Conservation (phyloP, 2,329 filamentous ascomycete species). For the Arthrinium puccinioides region DNA sequence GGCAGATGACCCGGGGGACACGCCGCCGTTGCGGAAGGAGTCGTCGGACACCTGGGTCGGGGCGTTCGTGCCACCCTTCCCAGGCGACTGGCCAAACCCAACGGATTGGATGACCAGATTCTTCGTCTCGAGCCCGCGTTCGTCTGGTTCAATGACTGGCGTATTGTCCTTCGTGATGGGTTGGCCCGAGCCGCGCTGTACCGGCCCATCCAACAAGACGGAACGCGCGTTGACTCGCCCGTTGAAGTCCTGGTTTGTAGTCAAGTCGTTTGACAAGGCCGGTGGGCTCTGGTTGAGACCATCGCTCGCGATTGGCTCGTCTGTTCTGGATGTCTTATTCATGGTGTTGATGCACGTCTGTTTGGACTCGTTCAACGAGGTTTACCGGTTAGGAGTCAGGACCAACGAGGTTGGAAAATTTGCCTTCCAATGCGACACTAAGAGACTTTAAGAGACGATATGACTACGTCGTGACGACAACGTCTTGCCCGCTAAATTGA, state of each 20-base stretch:
- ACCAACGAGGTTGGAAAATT: no score
- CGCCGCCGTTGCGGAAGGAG: conserved; percentile 6
- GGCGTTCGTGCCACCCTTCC: conserved; percentile 6
- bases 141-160: conserved; percentile 12
- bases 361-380: no score
- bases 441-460: no score
- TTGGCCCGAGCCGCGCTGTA: conserved; percentile 19
- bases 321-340: conserved; percentile 27
- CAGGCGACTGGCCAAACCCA: conserved; percentile 15
- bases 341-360: no score
- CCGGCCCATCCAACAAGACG: conserved; percentile 14
- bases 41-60: conserved; percentile 9
- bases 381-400: no score
- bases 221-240: conserved; percentile 37
- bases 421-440: no score
- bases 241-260: conserved; percentile 50
- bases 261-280: conserved; percentile 44
- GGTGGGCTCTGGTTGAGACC: conserved; percentile 50
- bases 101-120: no score
- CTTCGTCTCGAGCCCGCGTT: no score
- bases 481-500: no score
- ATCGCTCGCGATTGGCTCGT: conserved; percentile 26
- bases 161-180: conserved; percentile 13
- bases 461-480: no score
- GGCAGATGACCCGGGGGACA: neutral